Conservation (phyloP, 768 basidiomycete genomes). For the Macrolepiota fuliginosa region DNA sequence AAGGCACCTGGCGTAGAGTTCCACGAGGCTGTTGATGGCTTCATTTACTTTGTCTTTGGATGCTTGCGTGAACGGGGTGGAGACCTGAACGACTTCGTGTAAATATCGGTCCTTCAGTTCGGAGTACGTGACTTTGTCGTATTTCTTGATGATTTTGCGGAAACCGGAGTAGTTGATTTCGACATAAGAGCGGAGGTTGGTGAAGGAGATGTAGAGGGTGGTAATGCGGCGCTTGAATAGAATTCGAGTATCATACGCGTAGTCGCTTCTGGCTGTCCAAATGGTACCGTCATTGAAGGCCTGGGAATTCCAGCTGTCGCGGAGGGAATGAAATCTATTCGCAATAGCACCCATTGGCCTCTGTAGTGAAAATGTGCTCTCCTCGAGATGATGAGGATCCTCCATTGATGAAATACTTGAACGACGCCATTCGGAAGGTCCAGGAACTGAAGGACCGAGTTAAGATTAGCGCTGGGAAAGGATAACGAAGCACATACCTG, state of each 20-base stretch:
- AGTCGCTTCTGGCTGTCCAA: conserved; percentile 79
- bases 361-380: conserved; percentile 22
- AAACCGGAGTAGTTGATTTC: conserved; percentile 93
- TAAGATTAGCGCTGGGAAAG: not conserved
- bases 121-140: conserved; percentile 89
- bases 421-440: conserved; percentile 2
- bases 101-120: conserved; percentile 81
- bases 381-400: conserved; percentile 36
- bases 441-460: not conserved
- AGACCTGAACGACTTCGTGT: conserved; percentile 61
- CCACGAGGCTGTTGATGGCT: conserved; percentile 56
- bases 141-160: conserved; percentile 96
- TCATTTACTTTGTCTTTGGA: conserved; percentile 63
- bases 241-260: conserved; percentile 79
- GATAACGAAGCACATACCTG: conserved; percentile 15
- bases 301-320: conserved; percentile 48
- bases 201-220: conserved; percentile 72
- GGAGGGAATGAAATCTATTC: conserved; percentile 48
- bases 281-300: conserved; percentile 40
- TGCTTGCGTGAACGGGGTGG: conserved; percentile 63
- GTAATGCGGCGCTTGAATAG: conserved; percentile 90
- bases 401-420: conserved; percentile 25
- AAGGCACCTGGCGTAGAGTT: conserved; percentile 84
- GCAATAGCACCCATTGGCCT: conserved; percentile 35
- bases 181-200: conserved; percentile 79